These are phyloP conservation scores for Telfairia occidentalis DNA, from an alignment of 331 rosid genomes.

Conservation along the genomic window DNA sequence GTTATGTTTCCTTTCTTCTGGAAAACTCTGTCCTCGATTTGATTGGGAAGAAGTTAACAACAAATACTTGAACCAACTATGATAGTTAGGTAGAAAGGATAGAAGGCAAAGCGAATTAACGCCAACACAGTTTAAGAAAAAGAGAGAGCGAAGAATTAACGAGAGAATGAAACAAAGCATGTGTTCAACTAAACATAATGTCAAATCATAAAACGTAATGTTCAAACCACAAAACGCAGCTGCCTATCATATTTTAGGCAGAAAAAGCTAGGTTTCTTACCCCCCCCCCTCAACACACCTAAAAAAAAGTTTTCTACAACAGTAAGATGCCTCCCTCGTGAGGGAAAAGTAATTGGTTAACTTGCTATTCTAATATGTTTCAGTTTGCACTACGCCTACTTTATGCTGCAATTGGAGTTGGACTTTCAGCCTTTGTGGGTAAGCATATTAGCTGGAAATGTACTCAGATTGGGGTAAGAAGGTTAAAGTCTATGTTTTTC, in stretches of 20 bases:
- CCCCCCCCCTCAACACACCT: no score
- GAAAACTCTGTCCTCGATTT: not conserved
- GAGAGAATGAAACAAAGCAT: not conserved
- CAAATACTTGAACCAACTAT: not conserved
- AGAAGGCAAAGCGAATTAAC: not conserved
- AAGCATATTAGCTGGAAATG: slow-evolving; percentile 6
- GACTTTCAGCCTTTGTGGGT: slow-evolving; percentile 76
- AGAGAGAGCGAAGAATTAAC: not conserved
- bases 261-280: no score
- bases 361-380: slow-evolving; percentile 4
- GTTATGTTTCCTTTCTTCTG: not conserved
- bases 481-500: not conserved
- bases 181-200: not conserved
- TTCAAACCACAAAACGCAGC: not conserved
- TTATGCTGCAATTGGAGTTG: slow-evolving; percentile 69
- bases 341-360: not conserved
- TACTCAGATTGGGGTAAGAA: not conserved
- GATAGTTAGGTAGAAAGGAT: not conserved
- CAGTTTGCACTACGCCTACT: slow-evolving; percentile 69
- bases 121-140: not conserved
- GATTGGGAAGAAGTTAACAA: not conserved
- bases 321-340: not conserved
- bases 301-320: not conserved
- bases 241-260: not conserved
- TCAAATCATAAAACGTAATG: not conserved